Evolutionary conservation across 176 grass and related monocot genomes (phyloP), one percentile per base, ranked within the genome.

Genomic region (Musa schizocarpa): DNA sequence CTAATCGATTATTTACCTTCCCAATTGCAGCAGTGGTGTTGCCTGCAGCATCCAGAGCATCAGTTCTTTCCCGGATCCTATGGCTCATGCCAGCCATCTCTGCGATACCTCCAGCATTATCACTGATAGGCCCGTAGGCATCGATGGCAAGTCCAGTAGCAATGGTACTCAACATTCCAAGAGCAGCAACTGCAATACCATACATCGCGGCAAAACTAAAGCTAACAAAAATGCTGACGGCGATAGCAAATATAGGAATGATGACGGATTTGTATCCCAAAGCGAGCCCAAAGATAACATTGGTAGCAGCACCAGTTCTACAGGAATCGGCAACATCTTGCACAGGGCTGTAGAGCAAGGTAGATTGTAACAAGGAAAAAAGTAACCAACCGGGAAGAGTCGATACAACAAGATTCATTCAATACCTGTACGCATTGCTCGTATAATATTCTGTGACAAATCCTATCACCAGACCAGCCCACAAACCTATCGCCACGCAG

Each of bases 31-130:
- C 92, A 50, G 92, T 95, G 29, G 92, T 95, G 83, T 95, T 95
- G 84, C 92, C 92, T 25, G 92, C 92, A 82, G 92, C 83, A 88
- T 95, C 92, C 2, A 95, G 88, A 50, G 92, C 92, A 86, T 95
- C 92, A 61, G 92, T 95, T 84, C 85, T 88, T 68, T 95, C 92
- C 65, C 92, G 88, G 13, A 95, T 91, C 83, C 83, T 86, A 13
- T 95, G 92, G 81, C 92, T 95, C 92, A 95, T 95, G 61, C 92
- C 92, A 80, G 91, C 91, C 91, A 94, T 94, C 72, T 94, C 91
- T 80, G 91, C 91, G 89, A 64, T 64, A 21, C 62, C 62, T 25
- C 62, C 62, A 64, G 62, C 62, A 64, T 64, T 64, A 9, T 64
- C 62, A 64, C 62, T 64, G 62, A 64, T 64, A 23, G 62, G 62